A percentile compares a stretch with the other conserved stretches of the same genome.
Conservation (phyloP, 2,329 filamentous ascomycete species). For the Xylariaceae sp. region DNA sequence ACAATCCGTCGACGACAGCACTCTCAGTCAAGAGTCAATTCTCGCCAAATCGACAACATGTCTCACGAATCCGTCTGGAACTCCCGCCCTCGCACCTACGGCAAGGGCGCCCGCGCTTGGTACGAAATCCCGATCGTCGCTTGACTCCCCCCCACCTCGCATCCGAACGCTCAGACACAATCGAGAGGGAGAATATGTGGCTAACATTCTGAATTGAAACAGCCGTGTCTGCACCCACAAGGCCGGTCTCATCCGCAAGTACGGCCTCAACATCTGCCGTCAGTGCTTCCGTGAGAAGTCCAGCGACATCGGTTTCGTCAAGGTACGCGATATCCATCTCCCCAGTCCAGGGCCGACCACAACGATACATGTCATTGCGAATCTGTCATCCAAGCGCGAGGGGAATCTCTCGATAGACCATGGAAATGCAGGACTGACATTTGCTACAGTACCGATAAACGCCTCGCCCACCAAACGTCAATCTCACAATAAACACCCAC, state of each 20-base stretch:
- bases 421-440: not conserved
- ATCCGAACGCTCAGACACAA: not conserved
- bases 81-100: conserved; percentile 93
- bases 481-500: not conserved
- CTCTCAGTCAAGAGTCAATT: not conserved
- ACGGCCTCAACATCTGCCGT: conserved; percentile 87
- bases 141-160: not conserved
- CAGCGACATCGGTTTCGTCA: conserved; percentile 15
- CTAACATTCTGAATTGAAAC: conserved; percentile 23
- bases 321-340: conserved; percentile 5
- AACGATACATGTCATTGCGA: not conserved
- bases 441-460: not conserved
- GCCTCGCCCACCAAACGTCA: not conserved
- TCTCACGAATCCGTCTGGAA: conserved; percentile 96
- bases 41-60: conserved; percentile 38
- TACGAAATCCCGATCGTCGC: conserved; percentile 48
- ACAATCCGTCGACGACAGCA: not conserved
- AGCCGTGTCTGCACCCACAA: conserved; percentile 80
- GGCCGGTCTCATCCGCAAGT: conserved; percentile 99
- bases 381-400: not conserved
- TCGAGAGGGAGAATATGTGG: conserved; percentile 7
- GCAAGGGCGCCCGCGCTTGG: conserved; percentile 92
- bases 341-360: not conserved
- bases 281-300: conserved; percentile 52
- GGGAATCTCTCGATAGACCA: not conserved